Conservation (phyloP, 192 early-diverging fungal genomes). For the Podochytrium sp. region DNA sequence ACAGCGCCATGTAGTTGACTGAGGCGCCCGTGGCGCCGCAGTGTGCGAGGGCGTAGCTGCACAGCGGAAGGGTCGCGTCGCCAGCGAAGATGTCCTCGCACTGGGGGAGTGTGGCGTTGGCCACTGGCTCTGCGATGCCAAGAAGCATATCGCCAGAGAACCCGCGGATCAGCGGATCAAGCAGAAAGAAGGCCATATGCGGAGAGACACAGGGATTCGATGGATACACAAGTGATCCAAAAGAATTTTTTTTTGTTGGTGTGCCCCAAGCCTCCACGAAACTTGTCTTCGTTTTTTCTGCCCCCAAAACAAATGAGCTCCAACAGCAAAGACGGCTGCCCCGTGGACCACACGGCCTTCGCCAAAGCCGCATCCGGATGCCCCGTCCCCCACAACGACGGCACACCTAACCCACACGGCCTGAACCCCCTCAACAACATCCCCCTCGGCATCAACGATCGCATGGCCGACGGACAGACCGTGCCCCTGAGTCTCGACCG, state of each 20-base stretch:
- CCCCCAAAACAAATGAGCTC: background rate
- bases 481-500: slow-evolving; percentile 62
- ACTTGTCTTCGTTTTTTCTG: background rate
- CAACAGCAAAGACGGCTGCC: slow-evolving; percentile 45
- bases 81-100: background rate
- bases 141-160: background rate
- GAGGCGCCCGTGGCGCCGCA: slow-evolving; percentile 16
- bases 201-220: too few relatives aligned
- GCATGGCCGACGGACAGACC: slow-evolving; percentile 31
- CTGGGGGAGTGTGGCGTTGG: background rate
- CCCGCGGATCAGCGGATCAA: background rate
- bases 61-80: background rate
- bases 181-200: background rate
- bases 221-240: too few relatives aligned
- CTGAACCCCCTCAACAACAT: slow-evolving; percentile 48
- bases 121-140: background rate
- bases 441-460: slow-evolving; percentile 38
- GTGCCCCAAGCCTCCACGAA: background rate
- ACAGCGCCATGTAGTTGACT: slow-evolving; percentile 34
- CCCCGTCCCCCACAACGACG: slow-evolving; percentile 5
- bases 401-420: background rate
- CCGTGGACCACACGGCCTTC: slow-evolving; percentile 56
- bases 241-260: background rate
- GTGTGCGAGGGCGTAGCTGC: slow-evolving; percentile 2
- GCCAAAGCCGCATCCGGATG: slow-evolving; percentile 8